These are phyloP conservation scores for Aquilaria sinensis DNA, from an alignment of 345 rosid genomes.

Conservation along the genomic window DNA sequence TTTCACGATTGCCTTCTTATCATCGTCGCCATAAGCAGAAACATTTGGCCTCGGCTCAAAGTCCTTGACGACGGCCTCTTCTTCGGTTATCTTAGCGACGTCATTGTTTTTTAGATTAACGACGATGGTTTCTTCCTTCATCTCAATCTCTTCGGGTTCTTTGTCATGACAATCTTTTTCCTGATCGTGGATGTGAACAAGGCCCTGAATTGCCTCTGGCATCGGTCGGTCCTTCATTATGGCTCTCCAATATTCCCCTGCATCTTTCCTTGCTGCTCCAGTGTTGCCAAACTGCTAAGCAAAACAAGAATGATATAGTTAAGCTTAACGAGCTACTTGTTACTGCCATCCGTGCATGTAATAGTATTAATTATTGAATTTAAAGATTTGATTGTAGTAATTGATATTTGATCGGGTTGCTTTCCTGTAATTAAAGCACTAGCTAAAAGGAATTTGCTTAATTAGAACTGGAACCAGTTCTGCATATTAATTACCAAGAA, in stretches of 20 bases:
- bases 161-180: conserved; percentile 2
- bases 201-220: conserved; percentile 16
- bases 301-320: too few relatives aligned
- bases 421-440: too few relatives aligned
- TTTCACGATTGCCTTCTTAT: background rate
- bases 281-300: conserved; percentile 6
- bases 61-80: background rate
- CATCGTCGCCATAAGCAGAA: background rate
- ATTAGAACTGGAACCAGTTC: too few relatives aligned
- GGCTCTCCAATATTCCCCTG: conserved; percentile 23
- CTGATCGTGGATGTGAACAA: conserved; percentile 1
- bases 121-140: background rate
- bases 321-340: too few relatives aligned
- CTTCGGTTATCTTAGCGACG: background rate
- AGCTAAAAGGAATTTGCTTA: too few relatives aligned
- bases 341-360: too few relatives aligned
- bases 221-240: conserved; percentile 22
- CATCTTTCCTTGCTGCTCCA: conserved; percentile 22
- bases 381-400: too few relatives aligned
- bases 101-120: background rate
- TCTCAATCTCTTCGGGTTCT: background rate
- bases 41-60: conserved; percentile 6
- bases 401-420: too few relatives aligned
- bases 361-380: too few relatives aligned
- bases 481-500: too few relatives aligned